Evolutionary conservation across 192 early-diverging fungal genomes (phyloP).

Genomic region (Blastocladiella britannica): DNA sequence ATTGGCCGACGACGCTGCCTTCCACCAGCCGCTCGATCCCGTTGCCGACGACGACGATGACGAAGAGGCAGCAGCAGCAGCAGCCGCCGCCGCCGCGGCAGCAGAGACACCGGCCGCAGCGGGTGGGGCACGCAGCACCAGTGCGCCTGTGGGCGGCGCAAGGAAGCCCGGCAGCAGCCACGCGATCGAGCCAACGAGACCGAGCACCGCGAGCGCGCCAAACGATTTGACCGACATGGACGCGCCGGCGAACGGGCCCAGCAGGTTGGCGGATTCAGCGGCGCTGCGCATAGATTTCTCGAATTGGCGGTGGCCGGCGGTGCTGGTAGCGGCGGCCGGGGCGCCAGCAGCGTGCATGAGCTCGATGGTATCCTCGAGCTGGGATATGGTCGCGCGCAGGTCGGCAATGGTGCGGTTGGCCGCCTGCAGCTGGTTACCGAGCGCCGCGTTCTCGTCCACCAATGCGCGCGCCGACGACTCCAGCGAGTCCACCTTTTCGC

Average conservation of each 20-base stretch:
- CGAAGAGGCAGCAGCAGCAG: too few relatives aligned
- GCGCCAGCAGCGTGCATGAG: not conserved
- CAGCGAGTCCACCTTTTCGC: not conserved
- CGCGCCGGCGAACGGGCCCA: not conserved
- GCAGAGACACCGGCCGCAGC: too few relatives aligned
- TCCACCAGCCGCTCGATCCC: too few relatives aligned
- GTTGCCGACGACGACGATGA: too few relatives aligned
- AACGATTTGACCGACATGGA: not conserved
- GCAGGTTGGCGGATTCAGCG: not conserved
- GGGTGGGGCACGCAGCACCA: too few relatives aligned
- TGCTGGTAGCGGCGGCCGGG: not conserved
- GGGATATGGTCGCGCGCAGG: too few relatives aligned
- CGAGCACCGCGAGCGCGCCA: not conserved
- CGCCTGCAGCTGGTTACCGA: not conserved
- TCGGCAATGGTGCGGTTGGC: too few relatives aligned
- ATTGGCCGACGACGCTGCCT: too few relatives aligned
- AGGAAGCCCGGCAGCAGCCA: not conserved
- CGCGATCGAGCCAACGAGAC: not conserved
- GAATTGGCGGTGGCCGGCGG: not conserved
- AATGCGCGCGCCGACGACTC: not conserved
- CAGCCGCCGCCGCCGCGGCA: too few relatives aligned
- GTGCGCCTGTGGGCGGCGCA: too few relatives aligned
- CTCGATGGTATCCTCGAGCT: not conserved
- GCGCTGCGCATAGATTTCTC: not conserved
- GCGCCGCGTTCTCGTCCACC: not conserved